A percentile compares a stretch with the other conserved stretches of the same genome.
These are phyloP conservation scores for Alternaria rosae DNA, from an alignment of 2,329 filamentous ascomycete genomes.

Conservation along the genomic window DNA sequence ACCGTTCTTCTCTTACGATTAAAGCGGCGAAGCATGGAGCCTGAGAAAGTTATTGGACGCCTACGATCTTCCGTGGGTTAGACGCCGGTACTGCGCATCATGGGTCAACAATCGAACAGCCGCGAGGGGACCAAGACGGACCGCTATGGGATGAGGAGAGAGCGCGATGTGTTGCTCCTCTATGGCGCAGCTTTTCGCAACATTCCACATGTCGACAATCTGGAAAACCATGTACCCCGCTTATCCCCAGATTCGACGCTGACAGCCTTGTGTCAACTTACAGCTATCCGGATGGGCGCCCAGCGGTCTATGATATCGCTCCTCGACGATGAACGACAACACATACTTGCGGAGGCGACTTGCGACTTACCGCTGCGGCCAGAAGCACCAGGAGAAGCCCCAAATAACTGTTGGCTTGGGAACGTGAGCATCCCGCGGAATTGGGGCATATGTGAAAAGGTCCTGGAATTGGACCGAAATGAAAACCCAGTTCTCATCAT, in stretches of 20 bases:
- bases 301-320: slow-evolving; percentile 47
- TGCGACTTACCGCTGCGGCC: slow-evolving; percentile 34
- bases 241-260: slow-evolving; percentile 40
- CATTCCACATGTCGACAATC: slow-evolving; percentile 26
- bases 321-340: slow-evolving; percentile 44
- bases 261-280: slow-evolving; percentile 47
- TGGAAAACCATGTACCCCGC: slow-evolving; percentile 25
- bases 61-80: background rate
- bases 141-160: slow-evolving; percentile 29
- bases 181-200: slow-evolving; percentile 38
- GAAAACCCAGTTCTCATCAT: slow-evolving; percentile 17
- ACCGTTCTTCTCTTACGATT: background rate
- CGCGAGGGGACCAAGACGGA: slow-evolving; percentile 3
- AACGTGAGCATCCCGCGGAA: slow-evolving; percentile 39
- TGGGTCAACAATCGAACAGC: slow-evolving; percentile 6
- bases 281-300: slow-evolving; percentile 42
- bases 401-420: slow-evolving; percentile 37
- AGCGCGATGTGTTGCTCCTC: slow-evolving; percentile 36
- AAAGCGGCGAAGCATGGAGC: background rate
- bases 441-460: slow-evolving; percentile 35
- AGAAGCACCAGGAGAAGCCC: slow-evolving; percentile 6
- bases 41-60: background rate
- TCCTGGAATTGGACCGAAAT: slow-evolving; percentile 14
- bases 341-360: slow-evolving; percentile 51
- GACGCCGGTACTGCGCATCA: background rate